Conservation (phyloP, 2,329 filamentous ascomycete genomes). For the Fusarium tjaetaba region DNA sequence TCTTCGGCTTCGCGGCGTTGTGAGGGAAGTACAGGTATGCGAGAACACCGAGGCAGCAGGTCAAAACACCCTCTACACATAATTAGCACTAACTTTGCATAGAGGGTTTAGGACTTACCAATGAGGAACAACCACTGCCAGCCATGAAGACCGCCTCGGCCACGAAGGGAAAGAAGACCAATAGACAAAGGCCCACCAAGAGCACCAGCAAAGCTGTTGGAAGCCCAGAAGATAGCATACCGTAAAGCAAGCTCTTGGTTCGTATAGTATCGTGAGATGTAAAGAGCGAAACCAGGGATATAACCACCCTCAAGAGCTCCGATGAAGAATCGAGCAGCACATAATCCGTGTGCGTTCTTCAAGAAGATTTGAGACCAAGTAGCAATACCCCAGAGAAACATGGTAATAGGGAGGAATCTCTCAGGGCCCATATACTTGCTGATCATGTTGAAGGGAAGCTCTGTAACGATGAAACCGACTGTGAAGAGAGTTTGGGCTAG, state of each 20-base stretch:
- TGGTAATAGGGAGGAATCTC: slow-evolving; percentile 44
- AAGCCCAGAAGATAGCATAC: slow-evolving; percentile 46
- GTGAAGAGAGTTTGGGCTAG: slow-evolving; percentile 62
- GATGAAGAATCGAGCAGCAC: slow-evolving; percentile 43
- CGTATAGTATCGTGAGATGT: slow-evolving; percentile 46
- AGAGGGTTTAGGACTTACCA: slow-evolving; percentile 19
- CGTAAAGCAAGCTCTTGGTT: slow-evolving; percentile 44
- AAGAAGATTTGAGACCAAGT: slow-evolving; percentile 46
- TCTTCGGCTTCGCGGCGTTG: slow-evolving; percentile 39
- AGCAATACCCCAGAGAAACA: slow-evolving; percentile 45
- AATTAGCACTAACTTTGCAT: background rate
- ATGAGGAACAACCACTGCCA: slow-evolving; percentile 48
- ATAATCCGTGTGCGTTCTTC: slow-evolving; percentile 39
- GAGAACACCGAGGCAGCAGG: slow-evolving; percentile 33
- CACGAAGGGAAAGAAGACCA: slow-evolving; percentile 42
- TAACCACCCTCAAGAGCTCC: slow-evolving; percentile 47
- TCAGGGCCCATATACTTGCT: slow-evolving; percentile 44
- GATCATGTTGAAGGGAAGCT: slow-evolving; percentile 47
- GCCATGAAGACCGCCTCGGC: slow-evolving; percentile 37
- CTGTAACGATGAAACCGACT: slow-evolving; percentile 59
- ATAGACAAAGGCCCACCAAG: slow-evolving; percentile 43
- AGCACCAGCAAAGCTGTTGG: slow-evolving; percentile 43
- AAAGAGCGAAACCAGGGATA: slow-evolving; percentile 46
- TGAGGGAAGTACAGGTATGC: slow-evolving; percentile 46
- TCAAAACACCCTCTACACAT: slow-evolving; percentile 41